Percentiles rank a stretch among this genome's conserved stretches.
Conservation (phyloP, 1,284 basidiomycete genomes). For the Inonotus obliquus region DNA sequence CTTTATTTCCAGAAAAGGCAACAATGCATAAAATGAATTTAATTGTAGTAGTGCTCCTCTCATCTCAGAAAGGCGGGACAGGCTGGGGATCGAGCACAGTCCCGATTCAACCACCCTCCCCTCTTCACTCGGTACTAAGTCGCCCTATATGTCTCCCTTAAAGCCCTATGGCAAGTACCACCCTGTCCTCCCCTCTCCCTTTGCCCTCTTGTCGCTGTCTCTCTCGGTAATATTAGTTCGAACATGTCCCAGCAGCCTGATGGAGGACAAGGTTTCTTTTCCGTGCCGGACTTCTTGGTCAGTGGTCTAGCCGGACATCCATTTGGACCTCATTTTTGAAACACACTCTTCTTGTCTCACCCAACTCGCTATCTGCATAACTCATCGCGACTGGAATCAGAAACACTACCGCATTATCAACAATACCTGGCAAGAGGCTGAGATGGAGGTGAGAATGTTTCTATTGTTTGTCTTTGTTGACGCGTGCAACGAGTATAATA, state of each 20-base stretch:
- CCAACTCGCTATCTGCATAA: background rate
- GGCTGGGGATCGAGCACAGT: background rate
- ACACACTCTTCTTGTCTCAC: background rate
- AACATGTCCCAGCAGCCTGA: constrained; percentile 3
- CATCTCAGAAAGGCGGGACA: background rate
- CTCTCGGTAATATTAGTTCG: background rate
- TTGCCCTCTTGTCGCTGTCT: background rate
- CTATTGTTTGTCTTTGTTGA: constrained; percentile 1
- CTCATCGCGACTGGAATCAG: background rate
- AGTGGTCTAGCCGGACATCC: background rate
- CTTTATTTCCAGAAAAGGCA: background rate
- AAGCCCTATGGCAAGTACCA: background rate
- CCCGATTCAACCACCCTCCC: background rate
- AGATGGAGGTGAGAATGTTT: constrained; percentile 19
- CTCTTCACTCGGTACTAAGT: background rate
- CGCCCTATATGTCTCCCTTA: constrained; percentile 1
- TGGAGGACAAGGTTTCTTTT: constrained; percentile 9
- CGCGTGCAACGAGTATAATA: background rate
- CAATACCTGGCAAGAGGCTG: constrained; percentile 4
- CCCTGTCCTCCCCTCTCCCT: background rate
- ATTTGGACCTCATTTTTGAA: no score
- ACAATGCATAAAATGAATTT: background rate
- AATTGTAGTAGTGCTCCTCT: background rate
- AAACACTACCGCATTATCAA: constrained; percentile 13
- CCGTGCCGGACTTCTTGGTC: constrained; percentile 14